Percentiles rank a stretch among this genome's conserved stretches.
Conservation (phyloP, 345 rosid genomes). For the Melaleuca quinquenervia region DNA sequence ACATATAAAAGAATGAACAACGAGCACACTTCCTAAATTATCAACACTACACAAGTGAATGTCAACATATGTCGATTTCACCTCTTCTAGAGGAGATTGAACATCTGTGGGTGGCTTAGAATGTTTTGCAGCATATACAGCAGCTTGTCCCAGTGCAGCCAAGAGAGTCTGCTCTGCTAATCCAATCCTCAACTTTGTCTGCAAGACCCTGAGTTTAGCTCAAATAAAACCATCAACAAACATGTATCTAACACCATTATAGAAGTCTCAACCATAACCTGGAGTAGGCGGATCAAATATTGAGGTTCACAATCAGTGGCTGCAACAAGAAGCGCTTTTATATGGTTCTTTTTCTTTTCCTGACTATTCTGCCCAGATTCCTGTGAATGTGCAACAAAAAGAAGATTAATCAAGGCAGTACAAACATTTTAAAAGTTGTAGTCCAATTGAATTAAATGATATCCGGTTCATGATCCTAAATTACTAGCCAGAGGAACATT, state of each 20-base stretch:
- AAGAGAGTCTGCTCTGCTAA: conserved; percentile 82
- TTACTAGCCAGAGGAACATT: neutral
- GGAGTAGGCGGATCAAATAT: conserved; percentile 85
- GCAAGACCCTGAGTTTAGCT: conserved; percentile 4
- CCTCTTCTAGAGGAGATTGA: conserved; percentile 89
- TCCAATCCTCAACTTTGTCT: conserved; percentile 76
- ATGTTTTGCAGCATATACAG: conserved; percentile 61
- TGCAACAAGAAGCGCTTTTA: conserved; percentile 91
- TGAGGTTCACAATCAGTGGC: conserved; percentile 93
- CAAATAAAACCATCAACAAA: neutral
- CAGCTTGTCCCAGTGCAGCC: conserved; percentile 91
- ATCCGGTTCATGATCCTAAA: neutral
- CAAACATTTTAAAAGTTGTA: neutral
- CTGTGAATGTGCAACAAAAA: conserved; percentile 22
- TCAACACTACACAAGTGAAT: neutral
- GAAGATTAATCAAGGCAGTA: neutral
- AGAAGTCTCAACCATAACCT: conserved; percentile 35
- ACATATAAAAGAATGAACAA: neutral
- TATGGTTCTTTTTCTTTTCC: conserved; percentile 85
- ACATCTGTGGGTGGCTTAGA: conserved; percentile 51
- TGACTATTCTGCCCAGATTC: conserved; percentile 94
- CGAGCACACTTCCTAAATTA: neutral
- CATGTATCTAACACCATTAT: neutral
- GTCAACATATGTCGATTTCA: conserved; percentile 1
- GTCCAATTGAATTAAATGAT: neutral